Conservation (phyloP, 1,284 basidiomycete species). For the Somion occarium region DNA sequence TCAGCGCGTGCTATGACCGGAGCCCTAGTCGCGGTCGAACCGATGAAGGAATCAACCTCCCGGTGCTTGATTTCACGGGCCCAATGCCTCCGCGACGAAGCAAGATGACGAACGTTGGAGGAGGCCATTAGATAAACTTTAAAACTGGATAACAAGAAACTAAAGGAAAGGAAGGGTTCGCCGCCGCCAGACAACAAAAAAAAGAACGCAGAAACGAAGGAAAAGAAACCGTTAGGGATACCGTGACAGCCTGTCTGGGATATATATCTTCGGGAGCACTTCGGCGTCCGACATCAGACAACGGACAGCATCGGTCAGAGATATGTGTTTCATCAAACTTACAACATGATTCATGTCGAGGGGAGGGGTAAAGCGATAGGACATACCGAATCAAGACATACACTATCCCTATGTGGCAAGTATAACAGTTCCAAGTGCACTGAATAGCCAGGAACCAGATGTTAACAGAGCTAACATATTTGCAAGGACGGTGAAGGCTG, state of each 20-base stretch:
- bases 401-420: no score
- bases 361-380: no score
- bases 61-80: slow-evolving; percentile 12
- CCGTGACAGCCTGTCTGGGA: not conserved
- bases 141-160: slow-evolving; percentile 12
- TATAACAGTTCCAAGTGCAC: no score
- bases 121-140: slow-evolving; percentile 22
- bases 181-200: slow-evolving; percentile 5
- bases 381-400: no score
- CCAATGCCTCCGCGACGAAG: slow-evolving; percentile 15
- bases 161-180: slow-evolving; percentile 11
- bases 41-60: not conserved
- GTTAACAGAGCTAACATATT: no score
- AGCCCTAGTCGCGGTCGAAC: slow-evolving; percentile 2
- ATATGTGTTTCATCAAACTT: slow-evolving; percentile 7
- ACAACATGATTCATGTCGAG: not conserved
- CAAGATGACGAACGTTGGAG: slow-evolving; percentile 17
- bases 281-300: slow-evolving; percentile 3
- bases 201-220: slow-evolving; percentile 16
- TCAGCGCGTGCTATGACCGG: slow-evolving; percentile 11
- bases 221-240: slow-evolving; percentile 11
- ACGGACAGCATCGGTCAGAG: slow-evolving; percentile 7
- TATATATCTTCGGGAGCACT: slow-evolving; percentile 8
- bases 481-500: no score
- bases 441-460: no score